Percentiles rank a stretch among this genome's conserved stretches.
Evolutionary conservation across 2,329 filamentous ascomycete genomes (phyloP).

Genomic region (Waltergamsia citrina): DNA sequence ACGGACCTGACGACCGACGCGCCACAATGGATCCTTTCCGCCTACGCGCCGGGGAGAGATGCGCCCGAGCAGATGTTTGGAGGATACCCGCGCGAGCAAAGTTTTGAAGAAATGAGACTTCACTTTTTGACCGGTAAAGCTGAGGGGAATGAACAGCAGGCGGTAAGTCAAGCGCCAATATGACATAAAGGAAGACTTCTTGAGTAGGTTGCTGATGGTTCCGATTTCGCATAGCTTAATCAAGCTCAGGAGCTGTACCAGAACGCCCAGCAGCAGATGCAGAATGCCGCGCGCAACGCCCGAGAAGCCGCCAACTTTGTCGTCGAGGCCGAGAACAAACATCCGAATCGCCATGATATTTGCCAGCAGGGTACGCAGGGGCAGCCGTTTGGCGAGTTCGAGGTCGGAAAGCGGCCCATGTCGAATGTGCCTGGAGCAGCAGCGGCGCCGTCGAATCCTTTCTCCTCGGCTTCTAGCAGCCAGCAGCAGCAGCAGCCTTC

Average conservation of each 20-base stretch:
- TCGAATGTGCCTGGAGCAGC: constrained; percentile 1
- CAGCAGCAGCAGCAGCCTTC: constrained; percentile 5
- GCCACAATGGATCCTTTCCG: constrained; percentile 78
- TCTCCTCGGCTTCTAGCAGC: not conserved
- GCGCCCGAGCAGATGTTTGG: constrained; percentile 79
- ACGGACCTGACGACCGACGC: constrained; percentile 60
- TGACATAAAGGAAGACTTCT: not conserved
- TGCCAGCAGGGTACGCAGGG: constrained; percentile 37
- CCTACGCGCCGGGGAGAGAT: constrained; percentile 70
- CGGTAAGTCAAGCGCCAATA: constrained; percentile 26
- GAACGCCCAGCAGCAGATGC: constrained; percentile 61
- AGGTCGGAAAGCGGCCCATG: constrained; percentile 21
- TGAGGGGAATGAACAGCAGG: constrained; percentile 47
- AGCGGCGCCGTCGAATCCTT: constrained; percentile 8
- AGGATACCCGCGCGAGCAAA: constrained; percentile 69
- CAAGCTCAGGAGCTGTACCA: constrained; percentile 53
- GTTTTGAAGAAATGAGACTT: constrained; percentile 76
- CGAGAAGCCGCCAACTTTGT: constrained; percentile 66
- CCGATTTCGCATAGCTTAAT: constrained; percentile 37
- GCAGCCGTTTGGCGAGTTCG: constrained; percentile 34
- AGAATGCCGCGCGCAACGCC: constrained; percentile 58
- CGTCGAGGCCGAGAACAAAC: constrained; percentile 53
- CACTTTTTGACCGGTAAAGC: constrained; percentile 56
- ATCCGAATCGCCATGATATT: constrained; percentile 66
- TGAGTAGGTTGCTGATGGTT: constrained; percentile 8